Evolutionary conservation across 352 stramenopile genomes (phyloP), one percentile per base, ranked within the genome.

Genomic region (Halophytophthora polymorphica): DNA sequence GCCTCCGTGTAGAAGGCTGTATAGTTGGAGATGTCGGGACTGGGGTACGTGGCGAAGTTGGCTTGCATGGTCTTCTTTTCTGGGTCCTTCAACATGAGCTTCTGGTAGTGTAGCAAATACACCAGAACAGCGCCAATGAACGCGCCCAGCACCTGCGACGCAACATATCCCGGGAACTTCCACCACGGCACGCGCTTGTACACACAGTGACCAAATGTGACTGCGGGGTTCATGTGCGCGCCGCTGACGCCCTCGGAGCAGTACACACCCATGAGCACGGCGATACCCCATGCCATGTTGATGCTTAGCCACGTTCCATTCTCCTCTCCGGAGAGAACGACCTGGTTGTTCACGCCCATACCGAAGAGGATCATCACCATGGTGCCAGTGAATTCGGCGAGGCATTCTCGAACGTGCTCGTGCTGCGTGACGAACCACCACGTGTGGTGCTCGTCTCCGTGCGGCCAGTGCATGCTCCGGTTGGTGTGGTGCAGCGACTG

Each of bases 221-320:
- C 61, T 15, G 69, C 56, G 3, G 69, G 61, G 53, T 80, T 83
- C 14, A 83, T 34, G 52, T 83, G 72, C 13, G 56, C 66, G 19
- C 69, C 66, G 41, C 63, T 76, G 17, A 77, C 45, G 17, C 66
- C 58, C 6, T 66, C 67, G 7, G 58, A 60, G 18, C 28, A 47
- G 50, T 83, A 66, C 15, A 83, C 61, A 25, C 60, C 73, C 18
- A 83, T 53, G 58, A 83, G 40, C 7, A 56, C 49, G 18, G 56
- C 73, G 31, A 83, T 50, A 35, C 73, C 73, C 69, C 73, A 56
- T 15, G 37, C 46, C 2, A 56, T 38, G 40, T 61, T 77, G 56
- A 83, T 76, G 48, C 67, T 78, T 18, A 76, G 52, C 56, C 66
- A 78, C 38, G 64, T 74, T 34, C 72, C 72, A 29, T 66, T 71